Evolutionary conservation across 2,329 filamentous ascomycete species (phyloP).

Genomic region (Aspergillus piperis): DNA sequence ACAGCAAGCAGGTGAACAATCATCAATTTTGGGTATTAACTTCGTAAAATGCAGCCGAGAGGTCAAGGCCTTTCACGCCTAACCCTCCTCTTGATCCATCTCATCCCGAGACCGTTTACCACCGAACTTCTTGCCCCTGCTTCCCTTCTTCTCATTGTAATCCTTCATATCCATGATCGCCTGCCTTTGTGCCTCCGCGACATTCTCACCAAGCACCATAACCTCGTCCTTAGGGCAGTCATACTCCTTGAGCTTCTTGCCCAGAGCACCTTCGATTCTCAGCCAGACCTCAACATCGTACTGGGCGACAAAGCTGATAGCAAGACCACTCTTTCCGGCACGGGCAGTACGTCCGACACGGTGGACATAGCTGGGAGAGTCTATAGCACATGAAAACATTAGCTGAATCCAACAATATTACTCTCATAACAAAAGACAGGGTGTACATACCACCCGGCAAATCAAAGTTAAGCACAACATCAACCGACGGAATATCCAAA

Average conservation of each 20-base stretch:
- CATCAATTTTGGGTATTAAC: conserved; percentile 6
- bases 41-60: neutral
- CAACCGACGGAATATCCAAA: conserved; percentile 89
- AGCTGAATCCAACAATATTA: neutral
- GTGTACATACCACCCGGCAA: conserved; percentile 67
- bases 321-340: conserved; percentile 80
- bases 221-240: conserved; percentile 76
- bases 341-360: conserved; percentile 84
- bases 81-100: conserved; percentile 78
- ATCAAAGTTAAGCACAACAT: conserved; percentile 83
- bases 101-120: conserved; percentile 60
- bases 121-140: conserved; percentile 51
- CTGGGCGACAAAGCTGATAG: conserved; percentile 80
- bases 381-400: neutral
- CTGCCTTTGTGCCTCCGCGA: conserved; percentile 79
- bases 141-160: conserved; percentile 67
- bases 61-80: conserved; percentile 11
- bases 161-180: conserved; percentile 81
- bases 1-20: neutral
- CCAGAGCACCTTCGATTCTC: conserved; percentile 78
- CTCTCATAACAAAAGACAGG: neutral
- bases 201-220: conserved; percentile 74
- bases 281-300: conserved; percentile 82
- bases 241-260: conserved; percentile 72
- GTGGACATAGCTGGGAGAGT: conserved; percentile 82